Base-by-base conservation (phyloP, 2,329 filamentous ascomycete species). In the Raffaelea ambrosiae region DNA sequence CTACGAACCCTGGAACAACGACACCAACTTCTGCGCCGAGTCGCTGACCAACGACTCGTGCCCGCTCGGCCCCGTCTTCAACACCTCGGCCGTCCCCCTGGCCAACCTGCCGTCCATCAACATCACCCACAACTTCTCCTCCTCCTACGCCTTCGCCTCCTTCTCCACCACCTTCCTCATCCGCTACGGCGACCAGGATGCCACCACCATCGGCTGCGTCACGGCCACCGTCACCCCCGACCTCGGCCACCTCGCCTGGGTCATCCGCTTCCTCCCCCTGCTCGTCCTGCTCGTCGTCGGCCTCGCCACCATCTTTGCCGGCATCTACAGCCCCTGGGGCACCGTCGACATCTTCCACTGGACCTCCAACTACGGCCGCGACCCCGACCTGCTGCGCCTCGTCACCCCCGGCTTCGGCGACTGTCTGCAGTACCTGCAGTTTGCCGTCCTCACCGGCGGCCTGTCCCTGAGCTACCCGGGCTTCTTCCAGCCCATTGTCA, bases 341-440 rank as follows among this genome's bases (percentile, higher is more conserved):
- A 87, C 88, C 2, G 81, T 81, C 8, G 86, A 98, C 61, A 75
- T 91, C 19, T 97, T 97, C 63, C 83, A 87, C 55, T 98, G 91
- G 89, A 89, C 88, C n/a, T 94, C 88, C 60, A 98, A 98, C 62
- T 97, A 95, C 62, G 93, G 93, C 33, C 82, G 91, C 56, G 93
- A 98, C 58, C 86, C 88, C 52, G 93, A 98, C 66, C 72, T 96
- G 55, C 73, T 98, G 47, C 83, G 93, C 48, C 73, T 98, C 43
- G 88, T 98, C 31, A 98, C 93, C 0, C 93, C 93, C 5, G 93
- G 93, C 1, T 97, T 98, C 62, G 89, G 88, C 7, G 93, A 98
- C 62, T 98, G 93, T 60, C 73, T 98, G 48, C 90, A 97, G 65
- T 97, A 98, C 63, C 86, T 98, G 18, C 93, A 98, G 61, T 98